Evolutionary conservation across 2,329 filamentous ascomycete genomes (phyloP).

Genomic region (Plenodomus tracheiphilus): DNA sequence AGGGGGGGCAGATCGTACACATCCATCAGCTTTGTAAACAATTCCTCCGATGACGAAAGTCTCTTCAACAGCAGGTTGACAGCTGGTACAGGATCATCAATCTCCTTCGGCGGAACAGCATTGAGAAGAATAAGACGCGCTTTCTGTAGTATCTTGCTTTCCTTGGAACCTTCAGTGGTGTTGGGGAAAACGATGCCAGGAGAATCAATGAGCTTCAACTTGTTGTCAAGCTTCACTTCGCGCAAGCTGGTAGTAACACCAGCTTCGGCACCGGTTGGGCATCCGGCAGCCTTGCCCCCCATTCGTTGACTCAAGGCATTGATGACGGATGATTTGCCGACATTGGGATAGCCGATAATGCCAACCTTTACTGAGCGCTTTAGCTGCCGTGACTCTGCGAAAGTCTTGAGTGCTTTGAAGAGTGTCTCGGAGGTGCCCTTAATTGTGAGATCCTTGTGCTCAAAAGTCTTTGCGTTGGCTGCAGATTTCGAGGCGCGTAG

Average conservation of each 20-base stretch:
- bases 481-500: slow-evolving; percentile 82
- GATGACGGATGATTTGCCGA: slow-evolving; percentile 95
- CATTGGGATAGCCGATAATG: slow-evolving; percentile 94
- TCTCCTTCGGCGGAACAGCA: slow-evolving; percentile 89
- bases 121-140: slow-evolving; percentile 87
- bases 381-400: slow-evolving; percentile 77
- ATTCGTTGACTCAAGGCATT: slow-evolving; percentile 84
- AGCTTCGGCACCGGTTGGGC: slow-evolving; percentile 87
- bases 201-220: slow-evolving; percentile 89
- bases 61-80: slow-evolving; percentile 82
- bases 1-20: slow-evolving; percentile 85
- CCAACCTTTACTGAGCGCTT: slow-evolving; percentile 90
- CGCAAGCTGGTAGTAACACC: slow-evolving; percentile 88
- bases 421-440: slow-evolving; percentile 83
- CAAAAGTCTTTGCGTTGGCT: slow-evolving; percentile 85
- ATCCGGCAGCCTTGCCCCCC: slow-evolving; percentile 69
- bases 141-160: slow-evolving; percentile 68
- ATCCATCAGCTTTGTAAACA: slow-evolving; percentile 77
- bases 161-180: slow-evolving; percentile 49
- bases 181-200: slow-evolving; percentile 93
- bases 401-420: slow-evolving; percentile 88
- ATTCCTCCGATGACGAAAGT: slow-evolving; percentile 70
- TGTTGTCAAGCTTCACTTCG: slow-evolving; percentile 91
- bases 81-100: slow-evolving; percentile 87
- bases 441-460: slow-evolving; percentile 86